These are phyloP conservation scores for Streptanthus diversifolius DNA, from an alignment of 345 rosid species.

Conservation along the genomic window DNA sequence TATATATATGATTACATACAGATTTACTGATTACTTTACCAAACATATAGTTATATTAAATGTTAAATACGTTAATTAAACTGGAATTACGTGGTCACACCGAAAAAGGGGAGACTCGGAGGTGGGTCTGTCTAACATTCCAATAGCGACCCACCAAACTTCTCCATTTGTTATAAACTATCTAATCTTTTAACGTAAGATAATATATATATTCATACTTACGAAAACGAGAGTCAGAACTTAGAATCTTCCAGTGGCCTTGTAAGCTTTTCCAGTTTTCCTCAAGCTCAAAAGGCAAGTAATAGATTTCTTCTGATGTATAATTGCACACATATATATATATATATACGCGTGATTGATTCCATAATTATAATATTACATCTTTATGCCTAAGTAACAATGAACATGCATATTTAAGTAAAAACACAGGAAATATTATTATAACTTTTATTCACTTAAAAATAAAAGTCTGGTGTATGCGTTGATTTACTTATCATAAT, in stretches of 20 bases:
- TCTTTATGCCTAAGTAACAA: conserved; percentile 9
- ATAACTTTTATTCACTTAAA: background rate
- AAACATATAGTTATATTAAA: background rate
- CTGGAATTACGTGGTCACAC: conserved; percentile 32
- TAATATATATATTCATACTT: background rate
- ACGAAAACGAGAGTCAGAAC: background rate
- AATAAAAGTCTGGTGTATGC: background rate
- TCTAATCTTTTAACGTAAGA: background rate
- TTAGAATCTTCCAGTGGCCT: conserved; percentile 33
- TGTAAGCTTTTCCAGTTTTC: conserved; percentile 27
- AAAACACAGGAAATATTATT: background rate
- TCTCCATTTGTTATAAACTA: conserved; percentile 16
- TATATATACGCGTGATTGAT: conserved; percentile 14
- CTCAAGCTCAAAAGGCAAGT: conserved; percentile 13
- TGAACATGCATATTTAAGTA: background rate
- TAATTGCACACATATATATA: conserved; percentile 4
- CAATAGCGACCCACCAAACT: conserved; percentile 41
- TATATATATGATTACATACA: background rate
- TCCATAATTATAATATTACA: conserved; percentile 17
- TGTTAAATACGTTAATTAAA: conserved; percentile 9
- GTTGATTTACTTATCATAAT: background rate
- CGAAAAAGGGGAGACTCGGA: conserved; percentile 28
- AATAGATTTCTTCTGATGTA: conserved; percentile 7
- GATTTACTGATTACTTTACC: conserved; percentile 4
- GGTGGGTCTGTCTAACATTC: conserved; percentile 33